phyloP scores from a whole-genome alignment of 331 rosid species.

The Acacia pycnantha region DNA sequence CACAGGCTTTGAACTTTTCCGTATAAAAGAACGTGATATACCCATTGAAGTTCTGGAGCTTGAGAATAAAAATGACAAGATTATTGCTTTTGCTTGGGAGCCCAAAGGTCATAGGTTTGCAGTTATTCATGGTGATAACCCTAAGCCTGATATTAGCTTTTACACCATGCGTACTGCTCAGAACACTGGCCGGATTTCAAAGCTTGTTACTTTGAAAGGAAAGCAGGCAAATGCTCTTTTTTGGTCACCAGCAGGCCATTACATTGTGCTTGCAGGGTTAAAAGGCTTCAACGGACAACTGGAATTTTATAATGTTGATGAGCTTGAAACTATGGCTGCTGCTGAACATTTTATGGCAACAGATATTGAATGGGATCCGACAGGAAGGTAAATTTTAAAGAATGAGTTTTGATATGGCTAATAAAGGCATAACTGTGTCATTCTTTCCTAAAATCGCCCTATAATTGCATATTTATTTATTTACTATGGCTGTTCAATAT shows the following conservation, averaged over 20 bases:
- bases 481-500: background rate
- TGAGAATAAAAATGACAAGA: conserved; percentile 4
- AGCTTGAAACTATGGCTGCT: conserved; percentile 3
- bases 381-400: background rate
- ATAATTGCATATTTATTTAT: background rate
- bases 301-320: background rate
- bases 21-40: conserved; percentile 8
- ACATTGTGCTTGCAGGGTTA: background rate
- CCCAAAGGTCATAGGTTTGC: conserved; percentile 6
- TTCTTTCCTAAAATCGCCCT: background rate
- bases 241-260: background rate
- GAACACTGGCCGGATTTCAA: conserved; percentile 6
- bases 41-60: conserved; percentile 2
- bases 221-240: conserved; percentile 6
- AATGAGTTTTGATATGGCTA: background rate
- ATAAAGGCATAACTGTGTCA: background rate
- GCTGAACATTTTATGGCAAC: conserved; percentile 8
- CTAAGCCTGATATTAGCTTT: conserved; percentile 4
- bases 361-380: conserved; percentile 3
- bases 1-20: conserved; percentile 5
- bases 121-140: background rate
- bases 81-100: conserved; percentile 6
- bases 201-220: conserved; percentile 4
- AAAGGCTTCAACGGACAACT: conserved; percentile 1
- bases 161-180: conserved; percentile 7